Base-by-base conservation (phyloP, 768 basidiomycete species). In the Amanita phalloides region DNA sequence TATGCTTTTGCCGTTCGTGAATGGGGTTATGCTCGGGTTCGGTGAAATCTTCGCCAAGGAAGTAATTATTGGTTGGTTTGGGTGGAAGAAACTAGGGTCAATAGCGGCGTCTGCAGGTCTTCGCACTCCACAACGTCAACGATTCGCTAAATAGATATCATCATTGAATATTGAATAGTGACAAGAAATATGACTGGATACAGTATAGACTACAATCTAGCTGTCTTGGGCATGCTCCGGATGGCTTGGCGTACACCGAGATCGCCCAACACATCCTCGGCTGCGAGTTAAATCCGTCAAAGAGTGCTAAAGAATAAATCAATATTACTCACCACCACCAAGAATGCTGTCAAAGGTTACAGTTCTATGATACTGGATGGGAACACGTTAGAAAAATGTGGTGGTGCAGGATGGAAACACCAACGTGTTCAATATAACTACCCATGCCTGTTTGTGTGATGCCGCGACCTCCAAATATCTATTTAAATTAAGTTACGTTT, bases 1-100 rank as follows among this genome's bases (percentile, higher is more conserved):
- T 63, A 63, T 95, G 55, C 62, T 87, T 0, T 73, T 95, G 36
- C 91, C 91, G 0, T 95, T 95, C 65, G 77, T 95, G 7, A 95
- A 94, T 57, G 92, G 91, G 17, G 87, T 95, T 53, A 95, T 95
- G 91, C 79, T 93, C 47, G 91, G 91, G n/a, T 93, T 94, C 62
- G 91, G 91, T 37, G 92, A 95, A 66, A 86, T 95, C 46, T 91
- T 93, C 62, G 91, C 86, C 33, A 86, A 86, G 66, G 78, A 85
- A 42, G 74, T 87, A n/a, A 64, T 88, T 14, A 66, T 86, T 54
- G 64, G 62, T 20, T 76, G 74, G 71, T 65, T 78, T 57, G 76
- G 76, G 6, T 77, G 76, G 76, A 72, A 67, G 49, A 49, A 58
- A 9, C 65, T 69, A 38, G 71, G 70, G 11, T 62, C 69, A 46